Conservation (phyloP, 2,329 filamentous ascomycete species). For the Xylaria hypoxylon region DNA sequence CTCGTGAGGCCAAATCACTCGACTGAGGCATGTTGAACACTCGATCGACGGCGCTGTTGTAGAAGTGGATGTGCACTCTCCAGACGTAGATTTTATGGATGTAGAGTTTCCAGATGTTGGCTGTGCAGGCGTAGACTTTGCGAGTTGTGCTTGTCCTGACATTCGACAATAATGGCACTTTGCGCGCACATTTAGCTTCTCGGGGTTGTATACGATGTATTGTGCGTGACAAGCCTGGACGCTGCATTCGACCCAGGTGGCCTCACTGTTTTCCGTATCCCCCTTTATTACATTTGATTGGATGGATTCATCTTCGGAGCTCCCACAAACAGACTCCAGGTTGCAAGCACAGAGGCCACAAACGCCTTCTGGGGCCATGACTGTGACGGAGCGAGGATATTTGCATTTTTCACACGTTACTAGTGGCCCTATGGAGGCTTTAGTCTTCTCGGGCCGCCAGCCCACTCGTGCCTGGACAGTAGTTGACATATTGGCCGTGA, state of each 20-base stretch:
- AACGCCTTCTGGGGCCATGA: neutral
- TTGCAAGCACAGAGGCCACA: conserved; percentile 5
- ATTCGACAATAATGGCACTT: conserved; percentile 17
- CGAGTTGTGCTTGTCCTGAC: neutral
- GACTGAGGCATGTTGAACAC: conserved; percentile 59
- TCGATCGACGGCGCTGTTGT: conserved; percentile 56
- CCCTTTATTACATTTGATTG: neutral
- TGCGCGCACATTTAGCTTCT: neutral
- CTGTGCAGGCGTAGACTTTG: neutral
- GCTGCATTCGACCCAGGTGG: conserved; percentile 9
- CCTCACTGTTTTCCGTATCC: conserved; percentile 1
- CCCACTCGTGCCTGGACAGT: conserved; percentile 57
- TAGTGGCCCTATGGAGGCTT: conserved; percentile 52
- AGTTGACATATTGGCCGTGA: conserved; percentile 60
- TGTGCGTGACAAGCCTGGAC: conserved; percentile 3
- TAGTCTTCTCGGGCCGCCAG: conserved; percentile 60
- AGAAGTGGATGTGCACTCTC: neutral
- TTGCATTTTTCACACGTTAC: conserved; percentile 8
- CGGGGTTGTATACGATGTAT: conserved; percentile 7
- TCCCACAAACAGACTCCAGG: neutral
- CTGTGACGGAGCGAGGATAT: conserved; percentile 9
- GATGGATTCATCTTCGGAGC: neutral
- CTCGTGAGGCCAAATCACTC: conserved; percentile 60
- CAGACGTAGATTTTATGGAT: neutral
- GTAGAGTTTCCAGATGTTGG: too few species aligned